Percentiles rank a stretch among this genome's conserved stretches.
phyloP scores from a whole-genome alignment of 768 basidiomycete genomes.

The Boletus tomentosulus region DNA sequence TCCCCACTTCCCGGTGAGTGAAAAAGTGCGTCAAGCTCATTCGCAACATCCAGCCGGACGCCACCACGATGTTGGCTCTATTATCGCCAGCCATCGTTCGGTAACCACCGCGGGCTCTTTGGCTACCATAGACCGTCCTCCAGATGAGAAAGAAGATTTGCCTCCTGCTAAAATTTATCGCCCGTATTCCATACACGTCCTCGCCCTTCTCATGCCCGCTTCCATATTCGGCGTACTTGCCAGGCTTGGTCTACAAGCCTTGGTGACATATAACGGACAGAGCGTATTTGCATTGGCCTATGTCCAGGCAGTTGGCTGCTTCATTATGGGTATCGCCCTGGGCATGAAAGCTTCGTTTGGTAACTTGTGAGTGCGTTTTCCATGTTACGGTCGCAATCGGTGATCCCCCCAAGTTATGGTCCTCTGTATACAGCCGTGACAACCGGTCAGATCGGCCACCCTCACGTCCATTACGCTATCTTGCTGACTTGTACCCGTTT shows the following conservation, averaged over 20 bases:
- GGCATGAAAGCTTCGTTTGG: conserved; percentile 70
- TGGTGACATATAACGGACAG: conserved; percentile 68
- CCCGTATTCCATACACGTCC: conserved; percentile 59
- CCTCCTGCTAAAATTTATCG: conserved; percentile 37
- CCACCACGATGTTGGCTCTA: conserved; percentile 29
- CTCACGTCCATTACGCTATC: neutral
- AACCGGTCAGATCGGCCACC: conserved; percentile 53
- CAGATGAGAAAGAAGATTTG: conserved; percentile 29
- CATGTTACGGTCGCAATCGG: conserved; percentile 3
- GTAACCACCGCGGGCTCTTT: conserved; percentile 36
- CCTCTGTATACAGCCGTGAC: conserved; percentile 86
- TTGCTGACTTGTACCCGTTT: neutral
- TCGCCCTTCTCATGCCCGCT: conserved; percentile 72
- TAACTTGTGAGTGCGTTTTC: conserved; percentile 54
- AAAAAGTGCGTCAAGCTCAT: neutral
- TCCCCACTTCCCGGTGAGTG: neutral
- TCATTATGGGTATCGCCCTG: conserved; percentile 83
- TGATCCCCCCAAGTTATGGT: conserved; percentile 56
- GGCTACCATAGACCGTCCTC: conserved; percentile 40
- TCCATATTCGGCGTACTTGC: conserved; percentile 85
- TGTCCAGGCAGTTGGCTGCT: conserved; percentile 82
- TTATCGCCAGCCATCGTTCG: conserved; percentile 33
- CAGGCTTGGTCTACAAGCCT: conserved; percentile 70
- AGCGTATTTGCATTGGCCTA: conserved; percentile 82
- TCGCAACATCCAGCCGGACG: conserved; percentile 1